Evolutionary conservation across 2,329 filamentous ascomycete species (phyloP), one percentile per base, ranked within the genome.

Genomic region (Fusarium sp.): DNA sequence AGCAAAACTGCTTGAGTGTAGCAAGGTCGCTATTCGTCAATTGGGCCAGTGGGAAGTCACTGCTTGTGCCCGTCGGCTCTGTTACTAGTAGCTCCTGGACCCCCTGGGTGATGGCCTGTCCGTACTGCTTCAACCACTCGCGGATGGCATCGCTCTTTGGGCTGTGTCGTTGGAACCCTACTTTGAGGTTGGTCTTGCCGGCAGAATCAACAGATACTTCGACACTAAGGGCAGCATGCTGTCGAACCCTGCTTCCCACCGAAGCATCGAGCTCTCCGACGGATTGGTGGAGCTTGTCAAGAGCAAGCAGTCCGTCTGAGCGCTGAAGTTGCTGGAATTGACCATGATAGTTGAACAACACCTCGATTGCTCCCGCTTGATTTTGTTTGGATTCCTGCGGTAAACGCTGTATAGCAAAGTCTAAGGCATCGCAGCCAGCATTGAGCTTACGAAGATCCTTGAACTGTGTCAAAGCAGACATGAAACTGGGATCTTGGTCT

Each of bases 241-340:
- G 50, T 1, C 15, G 50, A 0, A 53, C 50, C 3, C 19, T 53
- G 0, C 26, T 26, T 3, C 50, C 50, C 8, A 53, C 26, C 8
- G 50, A 53, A 24, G 38, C 50, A 53, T 53, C 26, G 0, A 53
- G 38, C 0, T 53, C 24, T 1, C 50, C 50, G 2, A 53, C 50
- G 10, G 38, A 45, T 1, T 53, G 50, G 17, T 53, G 50, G 7
- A 53, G 50, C 10, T 53, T 53, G 38, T 53, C 50, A 0, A 53
- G 50, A 9, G 50, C 11, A 8, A 53, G 50, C 1, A 53, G 26
- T 5, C 38, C 50, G 1, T 17, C 50, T 8, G 38, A 17, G 11
- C 50, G 50, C 19, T 53, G 50, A 0, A 53, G 50, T 17, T 53
- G 50, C 2, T 53, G 50, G 26, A 53, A 53, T 31, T 53, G 50